Conservation (phyloP, 1,284 basidiomycete genomes). For the Chondrostereum purpureum region DNA sequence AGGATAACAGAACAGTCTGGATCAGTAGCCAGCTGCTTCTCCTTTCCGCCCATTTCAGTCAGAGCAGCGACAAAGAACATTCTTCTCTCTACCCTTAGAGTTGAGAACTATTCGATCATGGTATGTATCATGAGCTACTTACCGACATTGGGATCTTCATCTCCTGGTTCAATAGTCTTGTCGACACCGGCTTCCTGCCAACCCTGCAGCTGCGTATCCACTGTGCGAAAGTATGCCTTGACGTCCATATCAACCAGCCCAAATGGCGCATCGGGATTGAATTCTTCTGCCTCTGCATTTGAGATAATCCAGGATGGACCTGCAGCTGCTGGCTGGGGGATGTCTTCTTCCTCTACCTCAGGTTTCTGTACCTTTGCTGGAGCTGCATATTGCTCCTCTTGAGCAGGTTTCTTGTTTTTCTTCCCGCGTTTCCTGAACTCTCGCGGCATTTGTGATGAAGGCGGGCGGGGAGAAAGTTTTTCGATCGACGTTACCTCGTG, state of each 20-base stretch:
- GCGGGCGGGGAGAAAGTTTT: slow-evolving; percentile 1
- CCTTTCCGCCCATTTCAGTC: slow-evolving; percentile 78
- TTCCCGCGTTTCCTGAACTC: slow-evolving; percentile 75
- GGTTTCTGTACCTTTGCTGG: slow-evolving; percentile 14
- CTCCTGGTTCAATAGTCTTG: slow-evolving; percentile 35
- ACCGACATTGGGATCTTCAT: slow-evolving; percentile 74
- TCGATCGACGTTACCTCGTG: too few species aligned
- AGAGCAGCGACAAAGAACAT: slow-evolving; percentile 83
- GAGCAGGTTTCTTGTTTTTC: slow-evolving; percentile 51
- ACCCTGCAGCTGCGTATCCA: slow-evolving; percentile 79
- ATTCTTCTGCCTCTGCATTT: slow-evolving; percentile 25
- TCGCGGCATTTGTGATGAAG: slow-evolving; percentile 49
- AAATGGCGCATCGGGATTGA: slow-evolving; percentile 73
- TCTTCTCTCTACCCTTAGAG: slow-evolving; percentile 54
- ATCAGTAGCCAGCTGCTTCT: slow-evolving; percentile 85
- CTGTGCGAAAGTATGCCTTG: slow-evolving; percentile 86
- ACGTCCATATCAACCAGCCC: slow-evolving; percentile 83
- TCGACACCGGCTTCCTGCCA: slow-evolving; percentile 59
- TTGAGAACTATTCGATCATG: slow-evolving; percentile 4
- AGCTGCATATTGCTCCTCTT: slow-evolving; percentile 5
- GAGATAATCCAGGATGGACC: slow-evolving; percentile 66
- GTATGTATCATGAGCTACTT: slow-evolving; percentile 17
- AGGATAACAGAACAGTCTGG: slow-evolving; percentile 85
- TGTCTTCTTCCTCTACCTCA: slow-evolving; percentile 13
- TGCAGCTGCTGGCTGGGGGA: slow-evolving; percentile 5